These are phyloP conservation scores for Fusarium agapanthi DNA, from an alignment of 2,329 filamentous ascomycete species.

Conservation along the genomic window DNA sequence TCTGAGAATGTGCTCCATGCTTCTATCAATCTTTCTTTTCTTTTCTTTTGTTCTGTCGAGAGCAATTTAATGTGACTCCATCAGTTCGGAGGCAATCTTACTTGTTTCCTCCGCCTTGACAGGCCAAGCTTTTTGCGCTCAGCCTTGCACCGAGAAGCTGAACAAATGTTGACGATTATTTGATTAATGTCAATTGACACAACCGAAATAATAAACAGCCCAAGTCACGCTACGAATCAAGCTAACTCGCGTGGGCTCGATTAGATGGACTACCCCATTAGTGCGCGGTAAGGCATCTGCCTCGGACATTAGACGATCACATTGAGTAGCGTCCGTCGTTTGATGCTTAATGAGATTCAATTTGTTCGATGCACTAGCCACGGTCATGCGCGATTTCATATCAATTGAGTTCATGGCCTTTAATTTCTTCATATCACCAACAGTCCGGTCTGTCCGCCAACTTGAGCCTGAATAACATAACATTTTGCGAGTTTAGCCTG, in stretches of 20 bases:
- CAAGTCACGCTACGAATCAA: not conserved
- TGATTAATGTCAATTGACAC: not conserved
- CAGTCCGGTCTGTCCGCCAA: not conserved
- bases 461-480: not conserved
- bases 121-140: not conserved
- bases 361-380: constrained; percentile 30
- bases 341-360: constrained; percentile 26
- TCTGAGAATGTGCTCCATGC: not conserved
- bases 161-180: not conserved
- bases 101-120: constrained; percentile 4
- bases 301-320: constrained; percentile 14
- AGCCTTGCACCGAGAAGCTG: not conserved
- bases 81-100: not conserved
- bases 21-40: not conserved
- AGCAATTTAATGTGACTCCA: constrained; percentile 3
- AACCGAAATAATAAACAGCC: not conserved
- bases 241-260: constrained; percentile 3
- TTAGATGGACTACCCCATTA: not conserved
- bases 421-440: constrained; percentile 20
- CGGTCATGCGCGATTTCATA: constrained; percentile 23
- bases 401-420: constrained; percentile 8
- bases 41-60: constrained; percentile 1
- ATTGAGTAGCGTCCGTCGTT: constrained; percentile 1
- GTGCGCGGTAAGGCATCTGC: constrained; percentile 6
- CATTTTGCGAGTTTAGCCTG: not conserved